Evolutionary conservation across 2,329 filamentous ascomycete species (phyloP).

Genomic region (Penicillium crustosum): DNA sequence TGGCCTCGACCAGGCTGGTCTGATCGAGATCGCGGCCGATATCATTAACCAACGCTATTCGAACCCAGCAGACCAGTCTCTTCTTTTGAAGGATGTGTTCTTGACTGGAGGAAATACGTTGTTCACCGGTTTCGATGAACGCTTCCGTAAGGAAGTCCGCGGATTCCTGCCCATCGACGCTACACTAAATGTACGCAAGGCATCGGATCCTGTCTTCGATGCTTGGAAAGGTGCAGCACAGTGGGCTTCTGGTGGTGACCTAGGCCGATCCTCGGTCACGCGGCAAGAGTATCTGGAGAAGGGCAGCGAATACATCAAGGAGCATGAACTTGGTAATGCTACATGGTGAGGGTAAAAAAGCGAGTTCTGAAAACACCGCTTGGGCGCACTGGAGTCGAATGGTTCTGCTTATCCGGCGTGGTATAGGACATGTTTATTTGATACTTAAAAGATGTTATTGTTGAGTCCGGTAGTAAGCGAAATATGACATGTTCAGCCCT

Average conservation of each 20-base stretch:
- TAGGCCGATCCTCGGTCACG: constrained; percentile 67
- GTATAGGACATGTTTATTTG: constrained; percentile 10
- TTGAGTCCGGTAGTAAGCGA: constrained; percentile 1
- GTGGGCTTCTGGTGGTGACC: constrained; percentile 66
- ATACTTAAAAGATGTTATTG: constrained; percentile 4
- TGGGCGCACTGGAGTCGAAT: constrained; percentile 26
- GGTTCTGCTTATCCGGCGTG: constrained; percentile 9
- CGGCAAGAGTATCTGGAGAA: constrained; percentile 87
- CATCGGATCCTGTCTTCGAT: constrained; percentile 75
- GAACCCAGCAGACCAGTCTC: constrained; percentile 57
- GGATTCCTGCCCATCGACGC: constrained; percentile 69
- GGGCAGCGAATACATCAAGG: constrained; percentile 86
- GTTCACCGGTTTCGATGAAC: constrained; percentile 82
- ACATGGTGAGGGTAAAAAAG: constrained; percentile 26
- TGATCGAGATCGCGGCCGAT: constrained; percentile 87
- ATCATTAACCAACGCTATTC: constrained; percentile 80
- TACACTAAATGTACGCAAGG: constrained; percentile 68
- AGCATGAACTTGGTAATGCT: constrained; percentile 41
- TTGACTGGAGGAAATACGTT: constrained; percentile 90
- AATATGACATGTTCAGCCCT: constrained; percentile 3
- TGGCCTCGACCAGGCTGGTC: constrained; percentile 86
- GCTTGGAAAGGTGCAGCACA: constrained; percentile 90
- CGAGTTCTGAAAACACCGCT: constrained; percentile 7
- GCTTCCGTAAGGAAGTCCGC: constrained; percentile 70
- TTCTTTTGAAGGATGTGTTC: constrained; percentile 83